phyloP scores from a whole-genome alignment of 2,329 filamentous ascomycete genomes.

The Sclerotinia nivalis region DNA sequence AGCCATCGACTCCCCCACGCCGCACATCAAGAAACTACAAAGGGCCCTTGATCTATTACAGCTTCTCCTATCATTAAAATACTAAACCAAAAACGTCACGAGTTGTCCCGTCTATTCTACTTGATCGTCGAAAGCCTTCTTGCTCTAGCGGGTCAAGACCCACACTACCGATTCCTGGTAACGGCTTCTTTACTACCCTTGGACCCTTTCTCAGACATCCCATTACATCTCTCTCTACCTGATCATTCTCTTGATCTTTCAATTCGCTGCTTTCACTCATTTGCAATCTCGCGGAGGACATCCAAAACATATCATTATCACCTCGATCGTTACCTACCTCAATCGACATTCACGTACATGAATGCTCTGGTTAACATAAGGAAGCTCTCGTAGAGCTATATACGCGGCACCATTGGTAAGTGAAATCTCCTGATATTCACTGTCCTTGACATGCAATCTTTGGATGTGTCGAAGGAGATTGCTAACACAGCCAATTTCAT shows the following conservation, averaged over 20 bases:
- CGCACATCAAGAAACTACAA: conserved; percentile 8
- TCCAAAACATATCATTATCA: conserved; percentile 25
- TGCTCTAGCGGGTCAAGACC: conserved; percentile 32
- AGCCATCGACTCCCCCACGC: conserved; percentile 24
- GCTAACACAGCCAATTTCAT: conserved; percentile 15
- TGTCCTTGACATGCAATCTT: not conserved
- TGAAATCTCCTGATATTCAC: conserved; percentile 8
- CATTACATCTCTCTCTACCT: conserved; percentile 29
- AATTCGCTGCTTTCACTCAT: conserved; percentile 28
- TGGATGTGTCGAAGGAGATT: not conserved
- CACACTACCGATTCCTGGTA: conserved; percentile 39
- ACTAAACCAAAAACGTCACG: conserved; percentile 22
- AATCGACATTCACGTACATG: conserved; percentile 32
- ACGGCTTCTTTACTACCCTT: conserved; percentile 26
- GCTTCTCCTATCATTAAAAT: conserved; percentile 24
- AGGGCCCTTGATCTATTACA: conserved; percentile 12
- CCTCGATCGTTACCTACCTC: conserved; percentile 24
- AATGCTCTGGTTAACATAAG: conserved; percentile 39
- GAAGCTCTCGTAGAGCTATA: conserved; percentile 41
- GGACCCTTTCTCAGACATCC: conserved; percentile 30
- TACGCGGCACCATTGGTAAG: conserved; percentile 27
- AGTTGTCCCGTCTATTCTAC: conserved; percentile 17
- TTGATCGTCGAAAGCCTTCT: conserved; percentile 23
- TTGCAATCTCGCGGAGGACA: conserved; percentile 27
- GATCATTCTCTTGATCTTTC: conserved; percentile 26